A percentile compares a stretch with the other conserved stretches of the same genome.
phyloP scores from a whole-genome alignment of 371 early-diverging fungal species.

The Batrachochytrium dendrobatidis region DNA sequence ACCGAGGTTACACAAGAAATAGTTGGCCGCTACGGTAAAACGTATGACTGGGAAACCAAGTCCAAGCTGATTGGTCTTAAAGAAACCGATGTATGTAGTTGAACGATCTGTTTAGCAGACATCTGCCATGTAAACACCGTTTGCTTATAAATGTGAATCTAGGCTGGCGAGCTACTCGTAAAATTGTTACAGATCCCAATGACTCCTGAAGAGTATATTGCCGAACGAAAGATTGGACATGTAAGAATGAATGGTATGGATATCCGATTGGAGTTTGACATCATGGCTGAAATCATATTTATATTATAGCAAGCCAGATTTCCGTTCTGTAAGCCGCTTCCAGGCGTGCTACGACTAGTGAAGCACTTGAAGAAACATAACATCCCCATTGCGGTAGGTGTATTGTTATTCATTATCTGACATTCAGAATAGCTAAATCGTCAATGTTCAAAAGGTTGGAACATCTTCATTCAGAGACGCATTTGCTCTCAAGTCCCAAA shows the following conservation, averaged over 20 bases:
- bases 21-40: slow-evolving; percentile 55
- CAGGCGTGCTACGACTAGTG: slow-evolving; percentile 68
- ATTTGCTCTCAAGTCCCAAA: slow-evolving; percentile 64
- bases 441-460: slow-evolving; percentile 63
- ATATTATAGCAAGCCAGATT: slow-evolving; percentile 48
- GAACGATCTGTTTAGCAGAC: background rate
- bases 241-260: slow-evolving; percentile 20
- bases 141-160: background rate
- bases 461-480: slow-evolving; percentile 70
- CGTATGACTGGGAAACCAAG: slow-evolving; percentile 73
- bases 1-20: slow-evolving; percentile 71
- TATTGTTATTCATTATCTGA: background rate
- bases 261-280: background rate
- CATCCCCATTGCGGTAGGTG: slow-evolving; percentile 73
- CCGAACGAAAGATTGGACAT: slow-evolving; percentile 46
- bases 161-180: slow-evolving; percentile 68
- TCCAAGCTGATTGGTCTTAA: slow-evolving; percentile 10
- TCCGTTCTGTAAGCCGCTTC: slow-evolving; percentile 54
- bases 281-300: slow-evolving; percentile 16
- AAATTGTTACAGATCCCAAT: slow-evolving; percentile 55
- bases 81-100: slow-evolving; percentile 2
- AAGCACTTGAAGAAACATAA: slow-evolving; percentile 63
- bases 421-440: slow-evolving; percentile 39
- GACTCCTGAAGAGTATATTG: slow-evolving; percentile 71
- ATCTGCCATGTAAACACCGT: background rate